A percentile compares a stretch with the other conserved stretches of the same genome.
Conservation (phyloP, 2,329 filamentous ascomycete genomes). For the Hirsutella thompsonii region DNA sequence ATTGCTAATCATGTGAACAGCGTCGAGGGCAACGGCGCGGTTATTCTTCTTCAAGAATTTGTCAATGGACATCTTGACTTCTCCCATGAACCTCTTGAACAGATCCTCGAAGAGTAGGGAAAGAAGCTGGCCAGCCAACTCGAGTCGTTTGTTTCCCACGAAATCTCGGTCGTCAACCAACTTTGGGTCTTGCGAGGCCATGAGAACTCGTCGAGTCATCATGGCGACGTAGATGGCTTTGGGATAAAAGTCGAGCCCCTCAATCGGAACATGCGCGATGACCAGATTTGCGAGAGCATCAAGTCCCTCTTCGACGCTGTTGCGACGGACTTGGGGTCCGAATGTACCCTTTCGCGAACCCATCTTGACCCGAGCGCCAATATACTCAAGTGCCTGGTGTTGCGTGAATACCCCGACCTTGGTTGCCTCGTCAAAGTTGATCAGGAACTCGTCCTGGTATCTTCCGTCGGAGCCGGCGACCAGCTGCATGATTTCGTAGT, state of each 20-base stretch:
- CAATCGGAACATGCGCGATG: conserved; percentile 86
- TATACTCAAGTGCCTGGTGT: conserved; percentile 88
- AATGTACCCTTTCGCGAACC: conserved; percentile 51
- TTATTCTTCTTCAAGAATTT: conserved; percentile 92
- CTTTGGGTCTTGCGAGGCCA: conserved; percentile 81
- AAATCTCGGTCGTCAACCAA: conserved; percentile 95
- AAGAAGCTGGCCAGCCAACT: conserved; percentile 86
- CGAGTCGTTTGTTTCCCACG: conserved; percentile 91
- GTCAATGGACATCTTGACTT: conserved; percentile 88
- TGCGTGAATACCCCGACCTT: conserved; percentile 81
- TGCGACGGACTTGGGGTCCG: conserved; percentile 49
- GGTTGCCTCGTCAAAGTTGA: conserved; percentile 88
- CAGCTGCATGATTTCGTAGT: conserved; percentile 87
- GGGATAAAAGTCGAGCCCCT: conserved; percentile 87
- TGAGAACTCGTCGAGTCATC: conserved; percentile 92
- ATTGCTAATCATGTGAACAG: conserved; percentile 69
- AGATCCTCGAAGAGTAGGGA: conserved; percentile 92
- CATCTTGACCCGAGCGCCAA: conserved; percentile 80
- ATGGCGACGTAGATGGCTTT: conserved; percentile 94
- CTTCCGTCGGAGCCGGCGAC: conserved; percentile 76
- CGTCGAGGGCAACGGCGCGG: conserved; percentile 77
- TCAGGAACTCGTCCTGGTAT: conserved; percentile 89
- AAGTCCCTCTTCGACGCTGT: conserved; percentile 80
- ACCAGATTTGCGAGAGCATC: conserved; percentile 88
- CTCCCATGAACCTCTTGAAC: conserved; percentile 87